These are phyloP conservation scores for Ophiostoma novo-ulmi DNA, from an alignment of 2,329 filamentous ascomycete species.

Conservation along the genomic window DNA sequence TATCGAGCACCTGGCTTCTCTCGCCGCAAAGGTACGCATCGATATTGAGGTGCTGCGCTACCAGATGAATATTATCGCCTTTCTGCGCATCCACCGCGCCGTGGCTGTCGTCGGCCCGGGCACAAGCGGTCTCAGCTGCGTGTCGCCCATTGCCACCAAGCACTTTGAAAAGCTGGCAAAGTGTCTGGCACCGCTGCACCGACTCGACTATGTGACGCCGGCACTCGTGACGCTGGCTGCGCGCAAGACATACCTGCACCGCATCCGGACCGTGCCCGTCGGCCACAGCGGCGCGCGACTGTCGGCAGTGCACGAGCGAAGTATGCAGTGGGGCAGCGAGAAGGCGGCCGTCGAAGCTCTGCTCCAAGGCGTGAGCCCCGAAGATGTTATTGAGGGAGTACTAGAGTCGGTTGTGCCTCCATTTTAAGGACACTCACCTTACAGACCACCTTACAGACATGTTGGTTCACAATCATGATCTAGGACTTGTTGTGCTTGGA, in stretches of 20 bases:
- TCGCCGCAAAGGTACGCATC: conserved; percentile 55
- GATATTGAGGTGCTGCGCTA: conserved; percentile 78
- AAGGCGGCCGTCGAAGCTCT: conserved; percentile 61
- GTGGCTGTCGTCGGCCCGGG: conserved; percentile 47
- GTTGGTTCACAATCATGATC: background rate
- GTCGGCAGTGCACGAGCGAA: conserved; percentile 62
- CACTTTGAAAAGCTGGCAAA: conserved; percentile 66
- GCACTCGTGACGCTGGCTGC: conserved; percentile 77
- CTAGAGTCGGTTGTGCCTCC: conserved; percentile 54
- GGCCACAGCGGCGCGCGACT: conserved; percentile 28
- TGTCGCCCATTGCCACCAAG: conserved; percentile 71
- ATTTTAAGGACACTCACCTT: conserved; percentile 32
- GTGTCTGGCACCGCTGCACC: conserved; percentile 76
- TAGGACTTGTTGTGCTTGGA: background rate
- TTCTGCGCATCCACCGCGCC: conserved; percentile 81
- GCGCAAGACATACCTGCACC: conserved; percentile 82
- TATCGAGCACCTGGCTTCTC: conserved; percentile 56
- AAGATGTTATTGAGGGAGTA: conserved; percentile 62
- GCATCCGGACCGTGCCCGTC: conserved; percentile 64
- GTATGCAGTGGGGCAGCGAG: conserved; percentile 89
- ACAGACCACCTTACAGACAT: background rate
- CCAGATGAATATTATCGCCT: conserved; percentile 79
- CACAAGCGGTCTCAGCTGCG: conserved; percentile 45
- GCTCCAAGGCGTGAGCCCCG: conserved; percentile 57
- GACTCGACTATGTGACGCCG: conserved; percentile 74